Evolutionary conservation across 257 asterid species (phyloP).

Genomic region (Sherardia arvensis): DNA sequence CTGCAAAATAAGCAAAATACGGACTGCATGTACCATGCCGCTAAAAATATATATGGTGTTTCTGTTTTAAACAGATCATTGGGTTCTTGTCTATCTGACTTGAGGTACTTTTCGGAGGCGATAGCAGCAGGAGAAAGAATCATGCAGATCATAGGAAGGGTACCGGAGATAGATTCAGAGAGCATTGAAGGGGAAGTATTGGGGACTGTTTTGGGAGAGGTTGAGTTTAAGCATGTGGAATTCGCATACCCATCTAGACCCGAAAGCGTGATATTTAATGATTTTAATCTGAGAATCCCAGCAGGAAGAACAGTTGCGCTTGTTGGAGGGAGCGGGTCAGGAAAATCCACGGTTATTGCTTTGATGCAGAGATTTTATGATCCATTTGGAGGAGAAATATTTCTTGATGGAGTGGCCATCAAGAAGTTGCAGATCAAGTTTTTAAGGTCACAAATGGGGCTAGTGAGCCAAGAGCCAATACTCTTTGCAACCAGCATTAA

Average conservation of each 20-base stretch:
- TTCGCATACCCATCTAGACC: slow-evolving; percentile 79
- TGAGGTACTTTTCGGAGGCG: slow-evolving; percentile 71
- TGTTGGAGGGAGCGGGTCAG: slow-evolving; percentile 89
- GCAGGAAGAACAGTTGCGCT: slow-evolving; percentile 73
- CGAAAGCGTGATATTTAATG: slow-evolving; percentile 50
- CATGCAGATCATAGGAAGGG: slow-evolving; percentile 47
- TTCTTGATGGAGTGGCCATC: slow-evolving; percentile 59
- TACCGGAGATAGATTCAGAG: slow-evolving; percentile 70
- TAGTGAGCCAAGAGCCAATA: slow-evolving; percentile 92
- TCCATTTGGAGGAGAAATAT: slow-evolving; percentile 60
- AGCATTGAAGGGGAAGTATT: slow-evolving; percentile 48
- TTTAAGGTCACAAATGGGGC: slow-evolving; percentile 91
- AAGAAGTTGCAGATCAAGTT: slow-evolving; percentile 74
- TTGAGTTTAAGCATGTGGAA: slow-evolving; percentile 47
- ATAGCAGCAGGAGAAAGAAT: slow-evolving; percentile 68
- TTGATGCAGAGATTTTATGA: slow-evolving; percentile 76
- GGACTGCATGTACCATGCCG: no score
- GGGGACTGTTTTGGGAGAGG: slow-evolving; percentile 48
- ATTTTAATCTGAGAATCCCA: slow-evolving; percentile 52
- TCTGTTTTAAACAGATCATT: slow-evolving; percentile 44
- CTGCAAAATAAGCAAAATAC: no score
- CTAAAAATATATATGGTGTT: no score
- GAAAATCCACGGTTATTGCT: slow-evolving; percentile 78
- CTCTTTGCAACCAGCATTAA: slow-evolving; percentile 77
- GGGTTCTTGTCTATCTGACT: slow-evolving; percentile 69